A percentile compares a stretch with the other conserved stretches of the same genome.
Evolutionary conservation across 345 rosid genomes (phyloP).

Genomic region (Aegle marmelos): DNA sequence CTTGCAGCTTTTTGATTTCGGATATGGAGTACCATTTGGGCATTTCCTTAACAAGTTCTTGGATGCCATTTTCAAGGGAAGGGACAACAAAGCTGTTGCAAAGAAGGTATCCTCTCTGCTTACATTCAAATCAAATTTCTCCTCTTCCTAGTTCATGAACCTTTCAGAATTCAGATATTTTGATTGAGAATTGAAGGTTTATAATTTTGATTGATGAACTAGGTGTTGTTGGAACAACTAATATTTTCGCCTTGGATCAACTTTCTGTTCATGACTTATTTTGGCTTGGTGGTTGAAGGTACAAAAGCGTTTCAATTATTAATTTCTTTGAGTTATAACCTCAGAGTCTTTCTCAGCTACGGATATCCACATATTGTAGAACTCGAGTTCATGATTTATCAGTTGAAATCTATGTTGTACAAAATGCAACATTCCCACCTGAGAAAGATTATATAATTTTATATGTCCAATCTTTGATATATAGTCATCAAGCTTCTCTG

Average conservation of each 20-base stretch:
- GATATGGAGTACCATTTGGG: constrained; percentile 82
- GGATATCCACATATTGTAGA: not conserved
- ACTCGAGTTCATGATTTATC: no score
- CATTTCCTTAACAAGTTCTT: constrained; percentile 80
- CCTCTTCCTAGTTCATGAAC: not conserved
- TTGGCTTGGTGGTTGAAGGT: constrained; percentile 91
- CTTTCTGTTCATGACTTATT: constrained; percentile 75
- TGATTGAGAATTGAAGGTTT: not conserved
- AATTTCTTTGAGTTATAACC: not conserved
- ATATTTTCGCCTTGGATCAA: constrained; percentile 85
- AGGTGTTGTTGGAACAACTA: constrained; percentile 86
- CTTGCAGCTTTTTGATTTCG: constrained; percentile 74
- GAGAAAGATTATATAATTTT: no score
- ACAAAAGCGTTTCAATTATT: not conserved
- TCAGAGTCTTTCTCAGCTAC: not conserved
- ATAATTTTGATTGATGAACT: not conserved
- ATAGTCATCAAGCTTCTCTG: not conserved
- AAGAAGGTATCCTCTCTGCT: constrained; percentile 51
- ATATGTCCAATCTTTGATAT: not conserved
- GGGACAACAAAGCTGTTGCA: constrained; percentile 64
- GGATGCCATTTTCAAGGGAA: constrained; percentile 71
- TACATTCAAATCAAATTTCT: not conserved
- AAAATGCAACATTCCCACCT: no score
- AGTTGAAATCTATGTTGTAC: no score
- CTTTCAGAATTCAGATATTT: not conserved